Conservation (phyloP, 495 filamentous ascomycete genomes). For the Penicilliopsis zonata region DNA sequence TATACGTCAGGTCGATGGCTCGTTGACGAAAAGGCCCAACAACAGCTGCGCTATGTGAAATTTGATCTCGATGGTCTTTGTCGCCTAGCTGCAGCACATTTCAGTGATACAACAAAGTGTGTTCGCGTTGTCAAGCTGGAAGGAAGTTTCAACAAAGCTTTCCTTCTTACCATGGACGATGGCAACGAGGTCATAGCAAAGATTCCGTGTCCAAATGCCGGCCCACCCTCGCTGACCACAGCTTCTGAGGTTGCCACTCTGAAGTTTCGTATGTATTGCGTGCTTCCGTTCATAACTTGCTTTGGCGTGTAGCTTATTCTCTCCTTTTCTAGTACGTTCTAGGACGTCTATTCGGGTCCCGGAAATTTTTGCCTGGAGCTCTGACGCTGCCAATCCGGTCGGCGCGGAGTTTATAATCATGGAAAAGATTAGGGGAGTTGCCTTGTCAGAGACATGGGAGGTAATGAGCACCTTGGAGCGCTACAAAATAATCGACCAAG, state of each 20-base stretch:
- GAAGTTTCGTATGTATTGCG: slow-evolving; percentile 17
- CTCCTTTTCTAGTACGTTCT: slow-evolving; percentile 15
- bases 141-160: slow-evolving; percentile 26
- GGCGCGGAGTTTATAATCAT: slow-evolving; percentile 26
- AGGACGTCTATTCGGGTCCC: slow-evolving; percentile 13
- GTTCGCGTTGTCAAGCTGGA: slow-evolving; percentile 17
- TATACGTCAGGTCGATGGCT: slow-evolving; percentile 18
- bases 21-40: slow-evolving; percentile 13
- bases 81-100: slow-evolving; percentile 11
- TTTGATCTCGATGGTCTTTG: slow-evolving; percentile 20
- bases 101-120: slow-evolving; percentile 10
- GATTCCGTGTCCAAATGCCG: slow-evolving; percentile 25
- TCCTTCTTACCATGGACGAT: slow-evolving; percentile 24
- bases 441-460: slow-evolving; percentile 10
- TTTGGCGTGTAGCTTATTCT: slow-evolving; percentile 26
- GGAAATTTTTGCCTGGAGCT: slow-evolving; percentile 16
- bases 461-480: slow-evolving; percentile 9
- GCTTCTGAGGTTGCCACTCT: slow-evolving; percentile 30
- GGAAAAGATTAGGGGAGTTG: slow-evolving; percentile 14
- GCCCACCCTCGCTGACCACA: slow-evolving; percentile 16
- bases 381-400: slow-evolving; percentile 14
- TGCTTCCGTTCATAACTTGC: slow-evolving; percentile 1
- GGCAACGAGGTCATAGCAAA: slow-evolving; percentile 21
- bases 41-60: slow-evolving; percentile 13
- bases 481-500: slow-evolving; percentile 12